Evolutionary conservation across 139 green algal species (phyloP), one percentile per base, ranked within the genome.

Genomic region (Chlorella ohadii): DNA sequence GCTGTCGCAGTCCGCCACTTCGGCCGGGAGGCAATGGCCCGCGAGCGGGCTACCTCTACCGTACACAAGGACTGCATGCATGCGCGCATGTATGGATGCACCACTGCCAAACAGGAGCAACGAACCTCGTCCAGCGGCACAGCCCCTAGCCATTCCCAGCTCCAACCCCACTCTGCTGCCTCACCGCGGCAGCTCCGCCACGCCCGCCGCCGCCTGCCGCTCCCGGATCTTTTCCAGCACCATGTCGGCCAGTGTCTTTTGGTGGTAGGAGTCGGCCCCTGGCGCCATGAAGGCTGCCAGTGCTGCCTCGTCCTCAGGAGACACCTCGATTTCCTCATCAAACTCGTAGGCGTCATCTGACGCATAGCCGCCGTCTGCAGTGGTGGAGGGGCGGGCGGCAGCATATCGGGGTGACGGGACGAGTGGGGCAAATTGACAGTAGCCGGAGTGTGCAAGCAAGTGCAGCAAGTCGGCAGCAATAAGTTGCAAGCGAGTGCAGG

Each of bases 241-340:
- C 55, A 99, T 86, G 83, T 99, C 97, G 7, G 93, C 92, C 44
- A 99, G 86, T 16, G 93, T 96, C 28, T 86, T 83, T 79, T 96
- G 92, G 81, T 83, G 80, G 65, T 91, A 76, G 11, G 25, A 64
- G 20, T 72, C 81, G 41, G 81, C 89, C 9, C 80, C 76, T 17
- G 81, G 82, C 0, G 78, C 84, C 91, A 95, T 91, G 81, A 99
- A 99, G 19, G 94, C 93, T 15, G 87, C 90, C 72, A 99, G 86
- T 4, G 94, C 95, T 0, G 79, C 82, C 90, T 98, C 95, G 56
- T 99, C 94, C 41, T 98, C 90, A 0, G 90, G 74, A 15, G 86
- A 86, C 11, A 96, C 90, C 77, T 89, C 84, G 59, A 91, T 87
- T 39, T 87, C 85, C 64, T 76, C 78, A 15, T 88, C 83, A 22